These are phyloP conservation scores for Vitis hybrid DNA, from an alignment of 177 flowering plant genomes.

Conservation along the genomic window DNA sequence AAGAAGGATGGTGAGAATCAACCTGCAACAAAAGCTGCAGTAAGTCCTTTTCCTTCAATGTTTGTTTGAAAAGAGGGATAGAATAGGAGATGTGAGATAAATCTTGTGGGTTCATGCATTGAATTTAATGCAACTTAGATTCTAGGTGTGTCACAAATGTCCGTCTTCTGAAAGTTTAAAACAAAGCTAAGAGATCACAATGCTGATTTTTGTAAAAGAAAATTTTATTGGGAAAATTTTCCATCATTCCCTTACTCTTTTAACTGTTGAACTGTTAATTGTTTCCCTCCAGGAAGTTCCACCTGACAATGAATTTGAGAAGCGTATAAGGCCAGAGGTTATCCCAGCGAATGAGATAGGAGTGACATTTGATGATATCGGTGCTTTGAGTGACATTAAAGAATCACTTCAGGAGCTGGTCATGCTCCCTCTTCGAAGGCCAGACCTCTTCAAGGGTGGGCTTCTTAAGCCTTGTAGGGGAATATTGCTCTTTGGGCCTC, in stretches of 20 bases:
- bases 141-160: not conserved
- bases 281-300: conserved; percentile 32
- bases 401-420: conserved; percentile 58
- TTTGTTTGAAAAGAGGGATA: too few relatives aligned
- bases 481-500: conserved; percentile 53
- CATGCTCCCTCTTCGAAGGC: conserved; percentile 57
- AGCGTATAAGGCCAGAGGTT: conserved; percentile 57
- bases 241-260: not conserved
- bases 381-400: conserved; percentile 48
- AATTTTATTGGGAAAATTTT: not conserved
- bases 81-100: not conserved
- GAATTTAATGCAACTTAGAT: not conserved
- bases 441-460: conserved; percentile 58
- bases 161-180: not conserved
- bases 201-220: conserved; percentile 1
- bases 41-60: conserved; percentile 17
- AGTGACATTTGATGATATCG: conserved; percentile 57
- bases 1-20: conserved; percentile 42
- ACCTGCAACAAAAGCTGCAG: conserved; percentile 30
- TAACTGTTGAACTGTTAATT: not conserved
- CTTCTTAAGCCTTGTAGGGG: conserved; percentile 56
- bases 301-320: conserved; percentile 59
- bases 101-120: too few relatives aligned
- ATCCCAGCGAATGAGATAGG: conserved; percentile 57
- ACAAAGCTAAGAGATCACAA: not conserved